These are phyloP conservation scores for Plicaturopsis crispa DNA, from an alignment of 768 basidiomycete species.

Conservation along the genomic window DNA sequence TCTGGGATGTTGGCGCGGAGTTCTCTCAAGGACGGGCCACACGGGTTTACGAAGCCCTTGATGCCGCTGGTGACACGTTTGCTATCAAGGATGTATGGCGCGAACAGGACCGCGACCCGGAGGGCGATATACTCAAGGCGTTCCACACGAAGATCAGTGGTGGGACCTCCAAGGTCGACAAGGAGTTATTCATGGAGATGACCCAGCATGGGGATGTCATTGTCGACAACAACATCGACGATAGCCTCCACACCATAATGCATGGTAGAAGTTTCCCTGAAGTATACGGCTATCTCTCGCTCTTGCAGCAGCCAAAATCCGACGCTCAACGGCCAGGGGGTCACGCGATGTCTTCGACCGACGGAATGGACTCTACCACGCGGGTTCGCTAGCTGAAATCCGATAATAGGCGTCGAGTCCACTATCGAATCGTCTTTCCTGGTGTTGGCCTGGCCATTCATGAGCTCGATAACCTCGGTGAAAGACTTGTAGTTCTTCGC, in stretches of 20 bases:
- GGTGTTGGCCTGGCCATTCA: neutral
- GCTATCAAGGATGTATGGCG: neutral
- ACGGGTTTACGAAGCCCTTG: neutral
- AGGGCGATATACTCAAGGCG: neutral
- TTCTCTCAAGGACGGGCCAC: neutral
- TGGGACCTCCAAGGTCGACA: neutral
- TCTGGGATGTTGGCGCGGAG: neutral
- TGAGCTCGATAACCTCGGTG: too few relatives aligned
- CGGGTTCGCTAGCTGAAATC: neutral
- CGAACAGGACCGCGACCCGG: neutral
- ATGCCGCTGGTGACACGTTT: neutral
- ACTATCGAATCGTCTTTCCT: neutral
- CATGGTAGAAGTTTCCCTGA: neutral
- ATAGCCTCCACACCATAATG: neutral
- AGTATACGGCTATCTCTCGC: neutral
- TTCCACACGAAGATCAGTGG: neutral
- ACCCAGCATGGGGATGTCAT: neutral
- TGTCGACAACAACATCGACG: neutral
- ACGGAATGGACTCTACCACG: neutral
- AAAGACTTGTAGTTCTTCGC: too few relatives aligned
- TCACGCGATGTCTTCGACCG: neutral
- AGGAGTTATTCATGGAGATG: neutral
- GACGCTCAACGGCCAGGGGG: neutral
- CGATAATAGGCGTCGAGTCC: neutral
- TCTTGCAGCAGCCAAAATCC: neutral